These are phyloP conservation scores for Xenoacremonium recifei DNA, from an alignment of 2,329 filamentous ascomycete genomes.

Conservation along the genomic window DNA sequence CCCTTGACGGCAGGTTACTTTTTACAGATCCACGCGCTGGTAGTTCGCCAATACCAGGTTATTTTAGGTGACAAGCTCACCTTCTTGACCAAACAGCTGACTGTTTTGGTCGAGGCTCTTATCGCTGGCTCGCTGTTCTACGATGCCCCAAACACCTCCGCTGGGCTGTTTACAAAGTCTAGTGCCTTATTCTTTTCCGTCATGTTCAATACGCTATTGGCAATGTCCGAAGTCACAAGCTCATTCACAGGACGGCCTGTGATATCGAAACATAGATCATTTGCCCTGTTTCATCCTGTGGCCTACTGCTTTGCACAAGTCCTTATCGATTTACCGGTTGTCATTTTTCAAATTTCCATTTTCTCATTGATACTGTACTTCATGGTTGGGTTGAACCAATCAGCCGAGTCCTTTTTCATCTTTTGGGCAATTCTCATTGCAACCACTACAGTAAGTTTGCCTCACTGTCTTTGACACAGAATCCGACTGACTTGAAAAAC, in stretches of 20 bases:
- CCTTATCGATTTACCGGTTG: constrained; percentile 52
- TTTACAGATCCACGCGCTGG: constrained; percentile 54
- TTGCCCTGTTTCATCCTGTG: constrained; percentile 57
- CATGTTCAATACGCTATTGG: constrained; percentile 59
- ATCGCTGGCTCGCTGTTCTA: constrained; percentile 69
- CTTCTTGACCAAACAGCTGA: constrained; percentile 60
- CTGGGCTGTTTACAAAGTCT: constrained; percentile 61
- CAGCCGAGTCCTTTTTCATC: constrained; percentile 59
- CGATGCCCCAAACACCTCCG: constrained; percentile 54
- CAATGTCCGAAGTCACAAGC: constrained; percentile 65
- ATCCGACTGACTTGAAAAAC: constrained; percentile 6
- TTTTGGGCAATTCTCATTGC: constrained; percentile 55
- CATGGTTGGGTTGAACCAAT: constrained; percentile 55
- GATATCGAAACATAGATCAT: constrained; percentile 56
- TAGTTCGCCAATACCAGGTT: constrained; percentile 63
- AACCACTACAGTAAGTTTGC: constrained; percentile 45
- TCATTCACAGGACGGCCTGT: constrained; percentile 62
- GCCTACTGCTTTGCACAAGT: constrained; percentile 58
- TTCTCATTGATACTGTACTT: constrained; percentile 63
- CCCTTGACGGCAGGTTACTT: constrained; percentile 55
- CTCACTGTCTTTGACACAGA: background rate
- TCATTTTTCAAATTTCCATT: constrained; percentile 55
- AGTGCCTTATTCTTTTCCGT: constrained; percentile 65
- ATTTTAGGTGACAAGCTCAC: constrained; percentile 63
- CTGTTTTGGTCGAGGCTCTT: constrained; percentile 57